Evolutionary conservation across 2,329 filamentous ascomycete species (phyloP).

Genomic region (Fusarium tuaranense): DNA sequence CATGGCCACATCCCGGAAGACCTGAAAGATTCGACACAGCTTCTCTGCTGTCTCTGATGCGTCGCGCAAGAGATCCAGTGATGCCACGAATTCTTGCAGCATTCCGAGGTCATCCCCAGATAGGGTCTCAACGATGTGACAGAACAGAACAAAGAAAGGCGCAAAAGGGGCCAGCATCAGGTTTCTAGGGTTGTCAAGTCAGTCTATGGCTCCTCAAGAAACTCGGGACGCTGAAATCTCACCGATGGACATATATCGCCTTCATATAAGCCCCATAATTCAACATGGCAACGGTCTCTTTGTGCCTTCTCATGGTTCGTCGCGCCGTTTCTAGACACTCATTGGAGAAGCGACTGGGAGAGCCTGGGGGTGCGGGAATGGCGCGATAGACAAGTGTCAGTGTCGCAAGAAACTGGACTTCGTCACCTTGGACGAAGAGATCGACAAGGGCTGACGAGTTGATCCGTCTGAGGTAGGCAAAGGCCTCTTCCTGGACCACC

Average conservation of each 20-base stretch:
- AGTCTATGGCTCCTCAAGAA: neutral
- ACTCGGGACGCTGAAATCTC: neutral
- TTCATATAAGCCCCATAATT: conserved; percentile 54
- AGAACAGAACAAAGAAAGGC: conserved; percentile 70
- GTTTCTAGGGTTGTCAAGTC: conserved; percentile 50
- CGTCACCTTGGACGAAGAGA: conserved; percentile 57
- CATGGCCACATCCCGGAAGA: conserved; percentile 70
- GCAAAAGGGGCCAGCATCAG: conserved; percentile 67
- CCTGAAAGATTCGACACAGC: conserved; percentile 69
- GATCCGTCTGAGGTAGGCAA: conserved; percentile 49
- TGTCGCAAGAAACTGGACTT: conserved; percentile 59
- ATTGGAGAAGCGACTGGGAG: conserved; percentile 56
- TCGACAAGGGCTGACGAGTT: conserved; percentile 55
- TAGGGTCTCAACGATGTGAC: conserved; percentile 65
- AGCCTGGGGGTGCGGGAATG: conserved; percentile 57
- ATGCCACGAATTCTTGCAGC: conserved; percentile 67
- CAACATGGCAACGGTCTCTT: conserved; percentile 56
- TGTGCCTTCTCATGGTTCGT: conserved; percentile 58
- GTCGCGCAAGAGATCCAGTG: conserved; percentile 61
- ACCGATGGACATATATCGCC: conserved; percentile 64
- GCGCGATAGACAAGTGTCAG: conserved; percentile 64
- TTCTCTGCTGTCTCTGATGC: conserved; percentile 69
- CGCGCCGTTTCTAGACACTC: conserved; percentile 63
- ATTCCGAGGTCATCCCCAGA: conserved; percentile 64
- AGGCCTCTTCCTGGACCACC: conserved; percentile 23